Evolutionary conservation across 2,329 filamentous ascomycete genomes (phyloP), one percentile per base, ranked within the genome.

Genomic region (Exophiala sp.): DNA sequence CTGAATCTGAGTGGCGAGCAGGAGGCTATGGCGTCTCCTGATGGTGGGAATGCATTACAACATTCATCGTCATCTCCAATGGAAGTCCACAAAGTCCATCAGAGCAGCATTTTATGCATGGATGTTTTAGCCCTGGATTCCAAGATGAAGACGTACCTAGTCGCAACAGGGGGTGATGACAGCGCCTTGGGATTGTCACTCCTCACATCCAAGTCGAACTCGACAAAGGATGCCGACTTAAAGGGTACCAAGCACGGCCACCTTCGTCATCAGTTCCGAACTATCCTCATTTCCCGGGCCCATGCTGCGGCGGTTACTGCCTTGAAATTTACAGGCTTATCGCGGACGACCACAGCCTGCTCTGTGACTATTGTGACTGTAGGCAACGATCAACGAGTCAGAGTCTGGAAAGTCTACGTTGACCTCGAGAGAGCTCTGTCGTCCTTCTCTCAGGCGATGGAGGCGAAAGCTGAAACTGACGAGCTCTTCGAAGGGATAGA

Each of bases 131-230:
- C 63, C 24, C 47, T 75, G 6, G 29, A 11, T 61, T 65, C 14
- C 58, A 66, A n/a, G 60, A 70, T 47, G 62, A 66, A n/a, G 60
- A 70, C 47, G 62, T 73, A 61, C 61, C 57, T 88, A 1, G 66
- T 95, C 14, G 69, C 89, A 3, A 91, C 89, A 0, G 90, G 89
- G 21, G 91, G 94, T 18, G 94, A 99, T 64, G 94, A 97, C 69
- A 94, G 94, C 58, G 86, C 87, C 3, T 69, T 97, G 0, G 85
- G 81, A 0, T 65, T 89, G 9, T 80, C 79, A 0, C 66, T 78
- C 32, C 24, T 59, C 16, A n/a, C 45, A 32, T 29, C 12, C 5
- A 21, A 5, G 3, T n/a, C n/a, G 16, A 12, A 9, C 33, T 29
- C 14, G 14, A 36, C 14, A 11, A 2, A 12, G n/a, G 16, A n/a